Evolutionary conservation across 2,329 filamentous ascomycete species (phyloP), one percentile per base, ranked within the genome.

Genomic region (Elsinoe australis): DNA sequence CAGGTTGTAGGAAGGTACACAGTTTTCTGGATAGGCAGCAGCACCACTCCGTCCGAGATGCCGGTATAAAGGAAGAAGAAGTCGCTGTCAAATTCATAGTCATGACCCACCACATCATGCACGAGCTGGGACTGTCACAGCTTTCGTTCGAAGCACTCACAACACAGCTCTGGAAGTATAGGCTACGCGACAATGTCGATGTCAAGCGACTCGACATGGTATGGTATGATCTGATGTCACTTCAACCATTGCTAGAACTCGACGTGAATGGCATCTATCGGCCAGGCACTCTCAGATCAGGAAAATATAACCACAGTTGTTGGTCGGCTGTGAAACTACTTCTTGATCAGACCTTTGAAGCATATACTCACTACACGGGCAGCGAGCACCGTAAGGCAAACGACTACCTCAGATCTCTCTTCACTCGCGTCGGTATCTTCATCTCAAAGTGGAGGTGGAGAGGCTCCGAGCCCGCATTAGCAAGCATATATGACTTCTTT

Each of bases 401-500:
- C 53, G 68, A 66, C 12, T 81, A 81, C 53, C 62, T 78, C 41
- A 70, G 75, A 45, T 61, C 67, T 5, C 59, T 71, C 18, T 67
- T 80, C 36, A 66, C 66, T 9, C 66, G 78, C 53, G 79, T 75
- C 55, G 70, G 74, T 54, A 59, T 67, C 31, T 64, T 82, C 17
- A 69, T 80, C 39, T 68, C 68, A 26, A 55, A 55, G 21, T 81
- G 78, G 78, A 70, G 72, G 12, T 81, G 78, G 78, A 67, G 64
- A 48, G 68, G 69, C 54, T 78, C 76, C 56, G 77, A 79, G 31
- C 53, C 64, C 12, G 67, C 76, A 8, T 67, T 82, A 8, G 70
- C 72, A 39, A 66, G 61, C 0, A 60, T 78, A 0, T 80, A 78
- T 53, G 76, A 80, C 58, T 81, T 80, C 61, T 81, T 80, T 53